Evolutionary conservation across 768 basidiomycete species (phyloP).

Genomic region (Epithele typhae): DNA sequence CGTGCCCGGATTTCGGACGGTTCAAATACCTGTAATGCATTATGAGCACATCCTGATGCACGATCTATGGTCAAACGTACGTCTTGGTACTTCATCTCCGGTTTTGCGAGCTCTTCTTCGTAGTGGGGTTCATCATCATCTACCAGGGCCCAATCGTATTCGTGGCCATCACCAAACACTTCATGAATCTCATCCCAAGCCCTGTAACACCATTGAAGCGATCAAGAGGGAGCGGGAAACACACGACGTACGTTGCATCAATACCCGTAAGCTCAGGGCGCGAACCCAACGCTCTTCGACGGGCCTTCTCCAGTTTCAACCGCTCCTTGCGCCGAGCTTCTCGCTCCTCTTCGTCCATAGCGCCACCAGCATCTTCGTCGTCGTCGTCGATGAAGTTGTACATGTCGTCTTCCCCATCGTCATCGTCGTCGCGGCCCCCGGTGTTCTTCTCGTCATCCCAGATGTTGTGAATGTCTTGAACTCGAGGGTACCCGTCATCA

Average conservation of each 20-base stretch:
- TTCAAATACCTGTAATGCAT: constrained; percentile 80
- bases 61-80: constrained; percentile 37
- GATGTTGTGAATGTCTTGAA: constrained; percentile 62
- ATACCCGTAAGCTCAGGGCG: constrained; percentile 74
- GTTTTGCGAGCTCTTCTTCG: constrained; percentile 52
- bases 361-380: constrained; percentile 58
- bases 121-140: constrained; percentile 63
- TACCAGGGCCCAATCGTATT: constrained; percentile 91
- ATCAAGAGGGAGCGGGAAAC: background rate
- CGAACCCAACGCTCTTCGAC: constrained; percentile 61
- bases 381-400: constrained; percentile 77
- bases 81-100: constrained; percentile 82
- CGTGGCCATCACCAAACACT: constrained; percentile 94
- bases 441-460: constrained; percentile 77
- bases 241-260: constrained; percentile 69
- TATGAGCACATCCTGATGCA: constrained; percentile 3
- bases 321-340: constrained; percentile 71
- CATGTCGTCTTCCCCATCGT: constrained; percentile 68
- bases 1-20: constrained; percentile 91
- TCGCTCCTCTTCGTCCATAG: constrained; percentile 70
- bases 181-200: constrained; percentile 95
- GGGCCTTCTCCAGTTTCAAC: constrained; percentile 58
- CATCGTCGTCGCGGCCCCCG: constrained; percentile 47
- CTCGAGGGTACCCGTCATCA: constrained; percentile 48
- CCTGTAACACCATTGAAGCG: constrained; percentile 36